phyloP scores from a whole-genome alignment of 345 rosid species.

The Populus davidiana region DNA sequence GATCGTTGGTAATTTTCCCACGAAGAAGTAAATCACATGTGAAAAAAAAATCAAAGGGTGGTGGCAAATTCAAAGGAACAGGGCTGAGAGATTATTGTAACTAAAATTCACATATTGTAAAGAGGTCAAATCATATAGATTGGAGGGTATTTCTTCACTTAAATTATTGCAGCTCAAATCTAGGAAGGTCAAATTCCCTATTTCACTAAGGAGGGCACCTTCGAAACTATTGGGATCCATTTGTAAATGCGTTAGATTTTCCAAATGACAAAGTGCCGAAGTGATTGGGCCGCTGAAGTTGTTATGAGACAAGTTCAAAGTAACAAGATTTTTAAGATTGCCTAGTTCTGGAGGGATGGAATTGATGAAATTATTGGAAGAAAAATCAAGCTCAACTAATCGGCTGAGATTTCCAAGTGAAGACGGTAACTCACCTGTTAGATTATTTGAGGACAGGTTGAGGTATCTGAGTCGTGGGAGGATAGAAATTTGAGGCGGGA shows the following conservation, averaged over 20 bases:
- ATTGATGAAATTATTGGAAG: accelerated
- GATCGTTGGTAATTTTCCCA: not conserved
- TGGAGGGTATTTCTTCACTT: too few species aligned
- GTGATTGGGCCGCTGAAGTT: not conserved
- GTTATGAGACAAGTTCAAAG: not conserved
- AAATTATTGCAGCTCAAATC: too few species aligned
- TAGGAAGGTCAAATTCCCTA: too few species aligned
- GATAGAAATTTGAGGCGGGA: constrained; percentile 6
- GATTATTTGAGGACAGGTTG: not conserved
- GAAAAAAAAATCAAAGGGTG: not conserved
- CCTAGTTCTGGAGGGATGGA: too few species aligned
- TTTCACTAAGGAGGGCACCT: too few species aligned
- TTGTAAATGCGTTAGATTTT: not conserved
- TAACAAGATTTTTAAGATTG: not conserved
- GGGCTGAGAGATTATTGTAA: not conserved
- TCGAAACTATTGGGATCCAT: too few species aligned
- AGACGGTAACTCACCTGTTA: constrained; percentile 16
- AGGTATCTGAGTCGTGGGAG: constrained; percentile 7
- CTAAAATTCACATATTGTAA: not conserved
- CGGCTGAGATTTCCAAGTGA: not conserved
- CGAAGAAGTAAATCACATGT: not conserved
- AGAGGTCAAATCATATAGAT: too few species aligned
- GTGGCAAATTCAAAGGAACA: not conserved
- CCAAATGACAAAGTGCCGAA: not conserved
- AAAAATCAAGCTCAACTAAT: not conserved